phyloP scores from a whole-genome alignment of 805 yeast species.

The Naumovozyma dairenensis region DNA sequence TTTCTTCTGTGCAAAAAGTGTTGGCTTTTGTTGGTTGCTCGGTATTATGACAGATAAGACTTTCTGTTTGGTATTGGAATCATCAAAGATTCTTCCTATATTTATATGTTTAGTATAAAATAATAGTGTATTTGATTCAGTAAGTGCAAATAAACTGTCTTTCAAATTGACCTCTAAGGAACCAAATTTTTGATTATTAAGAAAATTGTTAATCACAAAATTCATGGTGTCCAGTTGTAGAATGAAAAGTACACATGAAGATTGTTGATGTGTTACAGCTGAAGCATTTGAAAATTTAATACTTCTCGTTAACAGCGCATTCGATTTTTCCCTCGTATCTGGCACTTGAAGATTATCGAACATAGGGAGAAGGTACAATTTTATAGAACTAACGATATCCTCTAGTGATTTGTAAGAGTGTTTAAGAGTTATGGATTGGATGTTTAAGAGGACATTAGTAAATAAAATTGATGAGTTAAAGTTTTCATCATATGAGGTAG shows the following conservation, averaged over 20 bases:
- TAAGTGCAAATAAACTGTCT: slow-evolving; percentile 9
- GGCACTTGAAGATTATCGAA: neutral
- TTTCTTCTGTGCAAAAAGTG: slow-evolving; percentile 32
- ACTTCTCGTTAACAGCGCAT: slow-evolving; percentile 14
- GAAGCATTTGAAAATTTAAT: slow-evolving; percentile 23
- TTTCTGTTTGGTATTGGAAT: slow-evolving; percentile 15
- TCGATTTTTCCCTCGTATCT: neutral
- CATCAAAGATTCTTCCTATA: slow-evolving; percentile 6
- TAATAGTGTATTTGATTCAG: slow-evolving; percentile 8
- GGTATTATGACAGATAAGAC: slow-evolving; percentile 28
- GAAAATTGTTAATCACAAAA: slow-evolving; percentile 6
- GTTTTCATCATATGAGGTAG: slow-evolving; percentile 6
- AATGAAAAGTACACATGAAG: slow-evolving; percentile 10
- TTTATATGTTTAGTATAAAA: slow-evolving; percentile 9
- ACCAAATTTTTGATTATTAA: slow-evolving; percentile 14
- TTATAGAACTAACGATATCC: neutral
- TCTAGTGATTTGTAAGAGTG: neutral
- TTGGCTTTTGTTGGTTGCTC: slow-evolving; percentile 31
- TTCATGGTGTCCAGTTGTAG: slow-evolving; percentile 9
- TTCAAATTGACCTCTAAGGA: slow-evolving; percentile 5
- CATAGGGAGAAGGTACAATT: neutral
- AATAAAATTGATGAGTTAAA: slow-evolving; percentile 6
- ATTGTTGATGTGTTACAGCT: slow-evolving; percentile 14
- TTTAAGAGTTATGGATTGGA: neutral
- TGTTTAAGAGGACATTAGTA: slow-evolving; percentile 4